Conservation (phyloP, 2,329 filamentous ascomycete genomes). For the Talaromyces islandicus region DNA sequence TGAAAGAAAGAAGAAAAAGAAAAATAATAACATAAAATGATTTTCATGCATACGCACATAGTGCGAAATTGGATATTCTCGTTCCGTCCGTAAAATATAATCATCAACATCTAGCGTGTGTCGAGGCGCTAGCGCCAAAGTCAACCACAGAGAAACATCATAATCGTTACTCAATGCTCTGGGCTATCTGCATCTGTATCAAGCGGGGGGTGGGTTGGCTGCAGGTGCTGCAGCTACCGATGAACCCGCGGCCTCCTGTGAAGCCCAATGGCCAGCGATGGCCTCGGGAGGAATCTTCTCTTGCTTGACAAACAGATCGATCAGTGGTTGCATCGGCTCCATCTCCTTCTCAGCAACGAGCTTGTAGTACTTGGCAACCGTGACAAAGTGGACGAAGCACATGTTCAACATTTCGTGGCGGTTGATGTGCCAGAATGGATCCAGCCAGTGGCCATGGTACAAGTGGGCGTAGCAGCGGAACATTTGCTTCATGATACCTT, state of each 20-base stretch:
- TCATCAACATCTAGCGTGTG: background rate
- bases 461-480: constrained; percentile 97
- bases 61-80: background rate
- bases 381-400: constrained; percentile 79
- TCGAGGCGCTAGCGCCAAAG: background rate
- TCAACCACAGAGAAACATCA: background rate
- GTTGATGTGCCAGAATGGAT: constrained; percentile 78
- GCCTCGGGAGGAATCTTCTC: constrained; percentile 74
- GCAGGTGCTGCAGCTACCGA: background rate
- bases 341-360: constrained; percentile 84
- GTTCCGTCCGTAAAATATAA: background rate
- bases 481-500: constrained; percentile 95
- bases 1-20: no score
- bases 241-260: constrained; percentile 18
- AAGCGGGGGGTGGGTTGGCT: background rate
- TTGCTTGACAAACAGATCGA: constrained; percentile 86
- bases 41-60: background rate
- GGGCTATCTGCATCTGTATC: background rate
- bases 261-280: constrained; percentile 38
- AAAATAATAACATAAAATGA: background rate
- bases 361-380: constrained; percentile 72
- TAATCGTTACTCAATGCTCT: background rate
- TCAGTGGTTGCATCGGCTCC: constrained; percentile 91
- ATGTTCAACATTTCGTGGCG: constrained; percentile 68
- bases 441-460: constrained; percentile 91